phyloP scores from a whole-genome alignment of 352 stramenopile species.

The Globisporangium paddicum region DNA sequence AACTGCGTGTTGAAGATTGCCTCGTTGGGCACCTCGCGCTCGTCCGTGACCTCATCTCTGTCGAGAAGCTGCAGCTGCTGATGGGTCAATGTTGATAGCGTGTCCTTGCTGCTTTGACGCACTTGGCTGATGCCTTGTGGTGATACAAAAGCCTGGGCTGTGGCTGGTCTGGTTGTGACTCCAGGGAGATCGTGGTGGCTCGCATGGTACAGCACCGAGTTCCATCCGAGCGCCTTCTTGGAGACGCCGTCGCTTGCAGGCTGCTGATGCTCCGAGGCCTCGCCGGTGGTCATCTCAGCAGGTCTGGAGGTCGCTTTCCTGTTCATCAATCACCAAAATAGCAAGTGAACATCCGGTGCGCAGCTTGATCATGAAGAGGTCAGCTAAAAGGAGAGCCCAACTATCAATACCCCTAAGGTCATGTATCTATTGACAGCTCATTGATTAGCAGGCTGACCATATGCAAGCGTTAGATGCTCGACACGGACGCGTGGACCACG shows the following conservation, averaged over 20 bases:
- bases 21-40: slow-evolving; percentile 36
- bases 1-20: slow-evolving; percentile 82
- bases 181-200: neutral
- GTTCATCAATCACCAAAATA: neutral
- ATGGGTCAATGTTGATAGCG: neutral
- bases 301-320: neutral
- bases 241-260: neutral
- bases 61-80: neutral
- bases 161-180: neutral
- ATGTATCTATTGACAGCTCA: neutral
- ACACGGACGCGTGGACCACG: slow-evolving; percentile 7
- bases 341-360: neutral
- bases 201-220: slow-evolving; percentile 5
- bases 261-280: neutral
- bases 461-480: slow-evolving; percentile 17
- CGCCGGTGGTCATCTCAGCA: neutral
- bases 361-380: neutral
- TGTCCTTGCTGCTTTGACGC: neutral
- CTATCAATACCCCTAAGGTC: neutral
- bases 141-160: neutral
- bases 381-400: neutral
- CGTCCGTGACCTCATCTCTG: neutral
- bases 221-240: slow-evolving; percentile 8
- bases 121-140: neutral
- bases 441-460: too few species aligned